Base-by-base conservation (phyloP, 345 rosid genomes). In the Arabidopsis arenosa region DNA sequence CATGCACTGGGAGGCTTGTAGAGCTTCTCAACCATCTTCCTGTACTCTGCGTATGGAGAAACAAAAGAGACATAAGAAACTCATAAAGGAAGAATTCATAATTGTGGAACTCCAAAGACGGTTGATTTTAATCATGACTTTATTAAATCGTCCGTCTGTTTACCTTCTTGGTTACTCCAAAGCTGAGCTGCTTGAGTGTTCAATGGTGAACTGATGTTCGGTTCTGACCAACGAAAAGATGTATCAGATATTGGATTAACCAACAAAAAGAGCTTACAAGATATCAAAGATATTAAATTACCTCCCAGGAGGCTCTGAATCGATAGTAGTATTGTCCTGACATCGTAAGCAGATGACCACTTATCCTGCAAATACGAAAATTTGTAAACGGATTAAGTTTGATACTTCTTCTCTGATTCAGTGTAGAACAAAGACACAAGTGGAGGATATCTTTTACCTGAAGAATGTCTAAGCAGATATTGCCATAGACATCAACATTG, bases 261-360 rank as follows among this genome's bases (percentile, higher is more conserved):
- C 17, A 28, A 18, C 15, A 9, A 43, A 9, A 26, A 40, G 14
- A 8, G 13, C 39, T 59, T 4, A 68, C 44, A 17, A 0, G 18
- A 68, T 36, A 72, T 11, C 32, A 51, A 62, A 30, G 0, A 7
- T 2, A 41, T 18, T 7, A 53, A 11, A 14, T 26, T 84, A 92
- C 99, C 99, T 90, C 99, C 99, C 49, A 95, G 90, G 69, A 95
- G 87, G 70, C 97, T 90, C 78, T 95, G 99, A 82, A 95, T 95
- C 0, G 97, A 95, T 3, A 95, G 35, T 74, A 95, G 79, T 47
- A 92, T 92, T 14, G 97, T 89, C 80, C 97, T 84, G 18, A 92
- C 97, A 83, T 95, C 99, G 64, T 95, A 95, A 10, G 99, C 99
- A 15, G 99, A 95, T 17, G 97, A 95, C 97, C 97, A 95, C 80